Percentiles rank a stretch among this genome's conserved stretches.
phyloP scores from a whole-genome alignment of 352 stramenopile species.

The Albugo laibachii region DNA sequence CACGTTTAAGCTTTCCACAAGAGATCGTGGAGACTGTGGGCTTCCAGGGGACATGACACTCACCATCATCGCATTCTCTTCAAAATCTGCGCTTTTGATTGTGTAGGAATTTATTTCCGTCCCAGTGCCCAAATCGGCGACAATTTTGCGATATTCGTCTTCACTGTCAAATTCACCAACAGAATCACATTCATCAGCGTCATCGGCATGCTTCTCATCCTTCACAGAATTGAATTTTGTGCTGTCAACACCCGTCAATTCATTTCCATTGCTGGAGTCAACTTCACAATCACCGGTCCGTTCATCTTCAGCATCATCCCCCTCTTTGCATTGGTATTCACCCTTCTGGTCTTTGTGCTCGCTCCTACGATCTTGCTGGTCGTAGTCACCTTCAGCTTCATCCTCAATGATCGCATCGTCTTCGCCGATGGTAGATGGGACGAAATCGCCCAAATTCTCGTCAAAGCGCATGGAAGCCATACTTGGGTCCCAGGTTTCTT shows the following conservation, averaged over 20 bases:
- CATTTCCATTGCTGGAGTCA: conserved; percentile 13
- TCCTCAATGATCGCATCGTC: conserved; percentile 17
- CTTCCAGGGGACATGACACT: no score
- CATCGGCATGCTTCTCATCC: no score
- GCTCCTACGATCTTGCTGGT: conserved; percentile 7
- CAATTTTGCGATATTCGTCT: no score
- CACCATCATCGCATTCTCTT: no score
- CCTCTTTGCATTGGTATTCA: conserved; percentile 13
- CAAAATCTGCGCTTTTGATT: no score
- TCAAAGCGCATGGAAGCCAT: conserved; percentile 49
- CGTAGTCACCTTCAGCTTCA: conserved; percentile 19
- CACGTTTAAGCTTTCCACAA: no score
- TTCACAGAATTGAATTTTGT: no score
- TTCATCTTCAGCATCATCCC: not conserved
- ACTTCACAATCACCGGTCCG: conserved; percentile 10
- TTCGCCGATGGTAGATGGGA: conserved; percentile 28
- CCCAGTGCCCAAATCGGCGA: no score
- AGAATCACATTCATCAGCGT: no score
- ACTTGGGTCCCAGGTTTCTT: conserved; percentile 33
- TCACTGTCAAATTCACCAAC: no score
- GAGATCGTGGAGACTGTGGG: no score
- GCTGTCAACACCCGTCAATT: conserved; percentile 6
- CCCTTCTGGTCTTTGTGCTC: conserved; percentile 8
- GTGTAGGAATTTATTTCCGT: no score
- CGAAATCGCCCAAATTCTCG: conserved; percentile 31